Base-by-base conservation (phyloP, 129 eudicot genomes). In the Tagetes erecta region DNA sequence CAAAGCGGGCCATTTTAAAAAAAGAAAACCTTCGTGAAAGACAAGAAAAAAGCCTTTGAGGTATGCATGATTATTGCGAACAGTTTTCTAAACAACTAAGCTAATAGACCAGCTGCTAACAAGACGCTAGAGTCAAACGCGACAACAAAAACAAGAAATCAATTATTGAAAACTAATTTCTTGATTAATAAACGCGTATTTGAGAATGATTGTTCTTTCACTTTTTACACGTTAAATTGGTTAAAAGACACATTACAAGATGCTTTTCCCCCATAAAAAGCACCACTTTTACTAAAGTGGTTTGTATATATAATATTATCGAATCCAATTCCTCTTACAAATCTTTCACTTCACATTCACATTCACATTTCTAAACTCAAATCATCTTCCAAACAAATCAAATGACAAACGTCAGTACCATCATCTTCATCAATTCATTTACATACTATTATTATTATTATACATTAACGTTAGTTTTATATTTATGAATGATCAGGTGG, bases 401-500 rank as follows among this genome's bases (percentile, higher is more conserved):
- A 42, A 79, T 79, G 83, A 67, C 70, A 4, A 79, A 79, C 68
- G 83, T 79, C 44, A 79, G 78, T 56, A 57, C 70, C 31, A 51
- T 64, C 51, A 6, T 41, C 51, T 11, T 20, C 34, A 52, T 47
- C 49, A 6, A 30, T 72, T 35, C 42, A 9, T 41, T 14, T 50
- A 55, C 58, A 7, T 69, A 20, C 5, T 57, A 20, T 64, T 42
- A 50, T 33, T 0, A 13, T 20, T 20, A 20, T 20, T 20, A 20
- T 20, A 20, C 27, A 20, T 20, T 20, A 20, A 20, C 27, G 27
- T 20, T 20, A 20, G 27, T 20, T 20, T 20, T 20, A 20, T 20
- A 20, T 35, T 79, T 46, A 5, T 44, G 34, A 12, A 14, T 44
- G 49, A 44, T 53, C 71, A 93, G 99, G 89, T 94, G 73, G 99